Base-by-base conservation (phyloP, 2,329 filamentous ascomycete genomes). In the Fusarium oligoseptatum region DNA sequence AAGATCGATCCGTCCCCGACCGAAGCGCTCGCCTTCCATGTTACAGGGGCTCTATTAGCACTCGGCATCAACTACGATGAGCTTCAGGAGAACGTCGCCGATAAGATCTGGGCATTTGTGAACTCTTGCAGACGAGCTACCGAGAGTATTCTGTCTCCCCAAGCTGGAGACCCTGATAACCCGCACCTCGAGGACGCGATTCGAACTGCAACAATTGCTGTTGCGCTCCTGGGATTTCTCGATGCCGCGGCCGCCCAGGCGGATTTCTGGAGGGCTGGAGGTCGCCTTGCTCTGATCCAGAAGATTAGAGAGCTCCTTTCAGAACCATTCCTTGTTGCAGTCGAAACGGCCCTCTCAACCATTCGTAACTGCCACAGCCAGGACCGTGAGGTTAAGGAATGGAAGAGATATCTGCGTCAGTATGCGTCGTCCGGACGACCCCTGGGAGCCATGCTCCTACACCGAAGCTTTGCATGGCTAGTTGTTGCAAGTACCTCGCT, bases 191-290 rank as follows among this genome's bases (percentile, higher is more conserved):
- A 93, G 64, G 91, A 94, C 77, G 91, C 92, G 61, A 86, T 93
- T 65, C 87, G 91, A 32, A 90, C 93, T 62, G 91, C 95, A 62
- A 94, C 93, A 20, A 90, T 98, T 74, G 91, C 93, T 8, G 90
- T 97, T 57, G 96, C 96, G 0, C 86, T 99, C n/a, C 84, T 98
- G 27, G 97, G 97, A 0, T 98, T 99, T 80, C 84, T 99, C 62
- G 91, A 96, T 79, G 95, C 95, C 24, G 92, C 93, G 5, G 92
- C 95, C 4, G 90, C 91, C 7, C 91, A 95, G 80, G 90, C 92
- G 11, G 90, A 92, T 71, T 96, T 98, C 77, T 99, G 95, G 95
- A 91, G 86, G 68, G 87, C 92, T 1, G 88, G 90, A 4, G 93
- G 97, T 75, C 91, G 95, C 63, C 84, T 97, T 32, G 87, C 88